Evolutionary conservation across 2,329 filamentous ascomycete genomes (phyloP).

Genomic region (Apiospora pterosperma): DNA sequence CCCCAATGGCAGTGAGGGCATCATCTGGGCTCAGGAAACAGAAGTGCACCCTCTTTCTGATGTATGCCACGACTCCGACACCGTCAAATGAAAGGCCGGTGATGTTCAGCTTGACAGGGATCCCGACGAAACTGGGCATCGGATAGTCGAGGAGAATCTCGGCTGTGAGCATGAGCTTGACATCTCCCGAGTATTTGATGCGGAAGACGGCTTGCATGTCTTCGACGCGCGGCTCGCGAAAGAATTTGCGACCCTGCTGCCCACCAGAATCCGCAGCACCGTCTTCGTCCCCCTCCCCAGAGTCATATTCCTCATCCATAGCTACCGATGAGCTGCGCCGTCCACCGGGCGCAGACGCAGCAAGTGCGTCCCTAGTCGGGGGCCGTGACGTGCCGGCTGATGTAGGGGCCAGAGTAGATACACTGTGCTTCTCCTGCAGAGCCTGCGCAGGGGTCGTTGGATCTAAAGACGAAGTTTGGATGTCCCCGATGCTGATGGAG

Average conservation of each 20-base stretch:
- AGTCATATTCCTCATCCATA: slow-evolving; percentile 17
- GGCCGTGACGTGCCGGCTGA: slow-evolving; percentile 59
- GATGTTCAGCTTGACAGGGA: slow-evolving; percentile 91
- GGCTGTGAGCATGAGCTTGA: slow-evolving; percentile 84
- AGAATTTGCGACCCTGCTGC: slow-evolving; percentile 9
- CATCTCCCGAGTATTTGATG: slow-evolving; percentile 83
- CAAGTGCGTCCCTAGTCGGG: slow-evolving; percentile 32
- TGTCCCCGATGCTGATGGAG: slow-evolving; percentile 44
- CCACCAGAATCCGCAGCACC: slow-evolving; percentile 31
- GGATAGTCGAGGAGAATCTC: slow-evolving; percentile 97
- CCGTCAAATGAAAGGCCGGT: slow-evolving; percentile 95
- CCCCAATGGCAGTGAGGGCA: slow-evolving; percentile 67
- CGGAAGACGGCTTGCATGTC: slow-evolving; percentile 92
- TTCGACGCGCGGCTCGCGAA: slow-evolving; percentile 70
- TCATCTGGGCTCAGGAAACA: slow-evolving; percentile 94
- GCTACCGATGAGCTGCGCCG: slow-evolving; percentile 8
- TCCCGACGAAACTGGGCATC: slow-evolving; percentile 96
- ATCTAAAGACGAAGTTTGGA: slow-evolving; percentile 59
- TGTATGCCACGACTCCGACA: slow-evolving; percentile 87
- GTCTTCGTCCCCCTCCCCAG: neutral
- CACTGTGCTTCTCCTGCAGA: neutral
- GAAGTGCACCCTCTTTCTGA: slow-evolving; percentile 84
- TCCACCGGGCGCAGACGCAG: slow-evolving; percentile 27
- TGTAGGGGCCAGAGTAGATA: slow-evolving; percentile 29
- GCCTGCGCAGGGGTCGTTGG: slow-evolving; percentile 42